Evolutionary conservation across 2,329 filamentous ascomycete genomes (phyloP).

Genomic region (Colletotrichum sp.): DNA sequence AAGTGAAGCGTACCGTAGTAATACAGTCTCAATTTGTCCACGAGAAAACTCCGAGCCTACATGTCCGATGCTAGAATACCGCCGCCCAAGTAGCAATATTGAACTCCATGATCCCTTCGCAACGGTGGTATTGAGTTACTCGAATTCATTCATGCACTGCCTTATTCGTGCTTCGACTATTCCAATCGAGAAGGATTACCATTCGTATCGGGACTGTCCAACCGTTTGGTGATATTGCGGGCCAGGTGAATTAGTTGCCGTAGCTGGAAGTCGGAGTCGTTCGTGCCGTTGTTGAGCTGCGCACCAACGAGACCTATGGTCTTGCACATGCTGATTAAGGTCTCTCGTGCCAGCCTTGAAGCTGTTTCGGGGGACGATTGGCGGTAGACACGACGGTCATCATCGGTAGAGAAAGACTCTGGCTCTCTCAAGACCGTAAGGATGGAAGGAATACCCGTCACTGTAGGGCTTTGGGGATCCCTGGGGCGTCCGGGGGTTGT

Average conservation of each 20-base stretch:
- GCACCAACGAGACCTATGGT: conserved; percentile 13
- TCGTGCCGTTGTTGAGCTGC: conserved; percentile 17
- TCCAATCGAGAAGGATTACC: neutral
- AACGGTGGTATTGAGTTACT: neutral
- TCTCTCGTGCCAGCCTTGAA: conserved; percentile 13
- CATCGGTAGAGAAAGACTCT: conserved; percentile 4
- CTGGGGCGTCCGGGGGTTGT: neutral
- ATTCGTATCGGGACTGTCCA: conserved; percentile 10
- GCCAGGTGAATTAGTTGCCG: conserved; percentile 19
- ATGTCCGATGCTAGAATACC: neutral
- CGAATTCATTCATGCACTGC: neutral
- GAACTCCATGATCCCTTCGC: neutral
- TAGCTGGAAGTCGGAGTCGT: conserved; percentile 17
- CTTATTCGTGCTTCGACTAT: neutral
- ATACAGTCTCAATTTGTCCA: neutral
- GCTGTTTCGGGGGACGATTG: conserved; percentile 14
- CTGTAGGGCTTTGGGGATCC: conserved; percentile 9
- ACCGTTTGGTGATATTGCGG: conserved; percentile 12
- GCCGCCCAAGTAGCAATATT: neutral
- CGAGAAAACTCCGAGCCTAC: neutral
- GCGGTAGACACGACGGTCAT: conserved; percentile 7
- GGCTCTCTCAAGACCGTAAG: conserved; percentile 14
- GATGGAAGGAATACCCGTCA: conserved; percentile 15
- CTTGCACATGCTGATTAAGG: conserved; percentile 18
- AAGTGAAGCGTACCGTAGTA: neutral